Evolutionary conservation across 768 basidiomycete genomes (phyloP).

Genomic region (Artomyces pyxidatus): DNA sequence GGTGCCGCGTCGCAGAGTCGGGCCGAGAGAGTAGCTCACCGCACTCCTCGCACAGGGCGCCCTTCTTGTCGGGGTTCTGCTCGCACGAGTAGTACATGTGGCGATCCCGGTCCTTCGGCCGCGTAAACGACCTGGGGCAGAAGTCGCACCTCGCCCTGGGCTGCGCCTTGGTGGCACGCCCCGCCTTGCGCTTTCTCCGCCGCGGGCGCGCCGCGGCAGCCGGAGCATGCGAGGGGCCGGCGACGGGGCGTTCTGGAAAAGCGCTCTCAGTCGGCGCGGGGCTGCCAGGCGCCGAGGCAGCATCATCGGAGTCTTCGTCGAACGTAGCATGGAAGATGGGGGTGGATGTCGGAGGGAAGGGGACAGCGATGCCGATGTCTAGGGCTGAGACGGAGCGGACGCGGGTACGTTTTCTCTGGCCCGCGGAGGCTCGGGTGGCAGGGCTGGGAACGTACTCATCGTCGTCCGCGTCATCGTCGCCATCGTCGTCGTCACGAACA

Average conservation of each 20-base stretch:
- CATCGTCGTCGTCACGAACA: background rate
- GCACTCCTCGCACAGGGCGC: conserved; percentile 8
- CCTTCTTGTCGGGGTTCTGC: background rate
- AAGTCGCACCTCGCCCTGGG: background rate
- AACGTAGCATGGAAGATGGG: background rate
- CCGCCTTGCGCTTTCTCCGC: background rate
- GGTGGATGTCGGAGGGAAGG: background rate
- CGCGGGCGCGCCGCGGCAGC: background rate
- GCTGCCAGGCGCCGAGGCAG: background rate
- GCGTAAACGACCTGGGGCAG: conserved; percentile 5
- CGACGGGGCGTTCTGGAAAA: background rate
- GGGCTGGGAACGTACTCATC: conserved; percentile 1
- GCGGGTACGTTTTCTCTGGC: background rate
- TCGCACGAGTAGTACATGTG: conserved; percentile 4
- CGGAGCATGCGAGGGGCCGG: background rate
- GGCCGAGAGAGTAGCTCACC: conserved; percentile 1
- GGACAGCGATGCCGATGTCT: background rate
- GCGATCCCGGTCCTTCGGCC: conserved; percentile 7
- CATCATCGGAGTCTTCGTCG: background rate
- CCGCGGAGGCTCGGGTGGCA: background rate
- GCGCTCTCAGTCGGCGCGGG: background rate
- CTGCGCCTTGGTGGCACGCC: background rate
- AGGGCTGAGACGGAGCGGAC: background rate
- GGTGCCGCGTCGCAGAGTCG: conserved; percentile 12
- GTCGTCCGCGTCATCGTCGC: background rate